Evolutionary conservation across 2,329 filamentous ascomycete genomes (phyloP).

Genomic region (Chaetomium olivaceum): DNA sequence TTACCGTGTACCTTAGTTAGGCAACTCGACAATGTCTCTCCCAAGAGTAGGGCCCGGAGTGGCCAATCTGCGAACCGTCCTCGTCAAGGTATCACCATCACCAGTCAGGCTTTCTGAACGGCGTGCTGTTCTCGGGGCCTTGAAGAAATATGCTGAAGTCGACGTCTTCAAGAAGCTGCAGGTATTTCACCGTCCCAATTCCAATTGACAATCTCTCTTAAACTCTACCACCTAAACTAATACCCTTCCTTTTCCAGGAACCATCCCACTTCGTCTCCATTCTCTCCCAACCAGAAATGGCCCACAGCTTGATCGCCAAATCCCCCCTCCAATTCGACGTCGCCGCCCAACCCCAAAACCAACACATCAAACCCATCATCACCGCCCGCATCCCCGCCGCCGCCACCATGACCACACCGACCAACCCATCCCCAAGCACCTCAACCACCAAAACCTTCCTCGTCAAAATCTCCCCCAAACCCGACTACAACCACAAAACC

Average conservation of each 20-base stretch:
- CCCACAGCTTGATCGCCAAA: constrained; percentile 42
- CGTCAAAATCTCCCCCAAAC: constrained; percentile 44
- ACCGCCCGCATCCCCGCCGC: too few species aligned
- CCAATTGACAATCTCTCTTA: background rate
- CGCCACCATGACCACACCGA: too few species aligned
- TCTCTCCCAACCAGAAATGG: constrained; percentile 44
- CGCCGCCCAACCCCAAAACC: constrained; percentile 28
- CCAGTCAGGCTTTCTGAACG: constrained; percentile 56
- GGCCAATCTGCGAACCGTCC: constrained; percentile 40
- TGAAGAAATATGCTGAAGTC: constrained; percentile 52
- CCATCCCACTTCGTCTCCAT: constrained; percentile 54
- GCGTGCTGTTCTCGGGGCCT: constrained; percentile 53
- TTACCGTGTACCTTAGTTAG: too few species aligned
- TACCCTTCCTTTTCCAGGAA: constrained; percentile 40
- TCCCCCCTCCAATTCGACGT: constrained; percentile 53
- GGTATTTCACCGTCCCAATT: constrained; percentile 4
- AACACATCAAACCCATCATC: background rate
- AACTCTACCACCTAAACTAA: background rate
- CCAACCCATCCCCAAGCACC: background rate
- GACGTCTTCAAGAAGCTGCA: constrained; percentile 55
- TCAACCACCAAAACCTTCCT: constrained; percentile 41
- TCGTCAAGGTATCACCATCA: constrained; percentile 53
- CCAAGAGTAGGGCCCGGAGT: too few species aligned
- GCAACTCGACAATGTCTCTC: background rate
- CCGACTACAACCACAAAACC: constrained; percentile 44